A percentile compares a stretch with the other conserved stretches of the same genome.
Conservation (phyloP, 768 basidiomycete species). For the Omphalotus guepiniiformis region DNA sequence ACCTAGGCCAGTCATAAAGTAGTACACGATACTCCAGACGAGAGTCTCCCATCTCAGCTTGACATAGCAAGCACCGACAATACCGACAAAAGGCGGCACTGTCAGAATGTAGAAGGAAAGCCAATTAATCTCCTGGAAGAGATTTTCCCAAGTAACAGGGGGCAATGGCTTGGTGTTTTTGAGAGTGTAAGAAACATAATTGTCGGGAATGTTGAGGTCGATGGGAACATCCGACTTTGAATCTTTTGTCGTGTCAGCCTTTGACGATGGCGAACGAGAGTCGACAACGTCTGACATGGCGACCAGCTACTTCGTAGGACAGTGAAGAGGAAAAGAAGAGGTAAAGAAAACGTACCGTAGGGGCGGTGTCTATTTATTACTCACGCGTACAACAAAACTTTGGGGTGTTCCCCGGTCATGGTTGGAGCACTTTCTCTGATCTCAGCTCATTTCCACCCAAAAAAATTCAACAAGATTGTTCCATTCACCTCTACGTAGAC, state of each 20-base stretch:
- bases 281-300: conserved; percentile 8
- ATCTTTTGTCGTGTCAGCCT: background rate
- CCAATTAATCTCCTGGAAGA: conserved; percentile 49
- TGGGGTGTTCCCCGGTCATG: no score
- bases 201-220: conserved; percentile 44
- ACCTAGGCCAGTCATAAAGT: conserved; percentile 75
- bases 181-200: conserved; percentile 54
- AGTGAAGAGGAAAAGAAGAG: background rate
- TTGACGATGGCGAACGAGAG: conserved; percentile 3
- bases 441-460: no score
- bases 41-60: conserved; percentile 63
- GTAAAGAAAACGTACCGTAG: background rate
- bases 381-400: no score
- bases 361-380: no score
- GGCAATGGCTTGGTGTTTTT: conserved; percentile 45
- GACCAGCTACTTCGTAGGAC: no score
- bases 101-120: conserved; percentile 54
- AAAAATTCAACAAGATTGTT: no score
- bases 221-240: background rate
- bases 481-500: no score
- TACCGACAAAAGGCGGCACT: conserved; percentile 53
- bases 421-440: no score
- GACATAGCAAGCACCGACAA: conserved; percentile 53
- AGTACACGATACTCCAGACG: conserved; percentile 62
- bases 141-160: conserved; percentile 42